These are phyloP conservation scores for Purshia tridentata DNA, from an alignment of 306 rosid genomes.

Conservation along the genomic window DNA sequence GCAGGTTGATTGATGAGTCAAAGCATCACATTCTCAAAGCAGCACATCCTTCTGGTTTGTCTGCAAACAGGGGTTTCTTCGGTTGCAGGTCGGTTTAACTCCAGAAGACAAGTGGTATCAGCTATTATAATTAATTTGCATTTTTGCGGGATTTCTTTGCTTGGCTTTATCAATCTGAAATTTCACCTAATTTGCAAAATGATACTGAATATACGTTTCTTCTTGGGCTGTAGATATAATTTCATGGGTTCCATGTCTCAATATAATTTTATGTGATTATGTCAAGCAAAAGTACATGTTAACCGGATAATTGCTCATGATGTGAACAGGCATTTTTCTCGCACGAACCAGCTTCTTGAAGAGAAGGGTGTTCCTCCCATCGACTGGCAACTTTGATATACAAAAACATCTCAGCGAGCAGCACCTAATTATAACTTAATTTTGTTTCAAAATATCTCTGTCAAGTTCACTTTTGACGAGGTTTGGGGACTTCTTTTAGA, in stretches of 20 bases:
- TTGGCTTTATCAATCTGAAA: neutral
- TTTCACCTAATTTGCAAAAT: neutral
- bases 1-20: slow-evolving; percentile 74
- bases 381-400: slow-evolving; percentile 76
- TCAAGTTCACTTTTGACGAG: slow-evolving; percentile 1
- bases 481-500: neutral
- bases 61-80: slow-evolving; percentile 91
- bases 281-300: neutral
- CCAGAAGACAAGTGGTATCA: neutral
- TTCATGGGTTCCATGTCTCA: neutral
- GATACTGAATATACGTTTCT: too few relatives aligned
- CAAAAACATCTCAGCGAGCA: neutral
- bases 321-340: slow-evolving; percentile 84
- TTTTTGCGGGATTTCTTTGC: neutral
- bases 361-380: slow-evolving; percentile 57
- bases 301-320: slow-evolving; percentile 10
- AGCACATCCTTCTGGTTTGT: slow-evolving; percentile 97
- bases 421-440: neutral
- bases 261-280: neutral
- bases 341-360: slow-evolving; percentile 74
- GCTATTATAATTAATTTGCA: neutral
- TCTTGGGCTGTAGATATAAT: neutral
- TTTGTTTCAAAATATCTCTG: neutral
- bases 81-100: slow-evolving; percentile 74
- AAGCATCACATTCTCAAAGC: slow-evolving; percentile 87